phyloP scores from a whole-genome alignment of 441 rosid genomes.

The Brassica hybrid region DNA sequence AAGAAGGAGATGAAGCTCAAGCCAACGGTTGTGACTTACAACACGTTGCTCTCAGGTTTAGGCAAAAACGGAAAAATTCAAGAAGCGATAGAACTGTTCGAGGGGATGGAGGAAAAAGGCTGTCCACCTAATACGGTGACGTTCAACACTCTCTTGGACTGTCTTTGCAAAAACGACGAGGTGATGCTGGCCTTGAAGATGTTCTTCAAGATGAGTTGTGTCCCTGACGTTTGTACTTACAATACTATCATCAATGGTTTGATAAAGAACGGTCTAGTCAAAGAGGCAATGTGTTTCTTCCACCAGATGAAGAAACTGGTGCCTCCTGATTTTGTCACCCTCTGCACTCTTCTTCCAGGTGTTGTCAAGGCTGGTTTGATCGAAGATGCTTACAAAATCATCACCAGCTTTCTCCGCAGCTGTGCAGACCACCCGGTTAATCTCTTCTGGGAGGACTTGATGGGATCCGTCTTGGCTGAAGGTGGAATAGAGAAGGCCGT shows the following conservation, averaged over 20 bases:
- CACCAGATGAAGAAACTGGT: conserved; percentile 88
- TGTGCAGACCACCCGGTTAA: conserved; percentile 29
- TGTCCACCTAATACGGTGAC: conserved; percentile 81
- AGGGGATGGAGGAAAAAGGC: conserved; percentile 61
- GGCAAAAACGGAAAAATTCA: conserved; percentile 76
- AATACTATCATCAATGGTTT: conserved; percentile 84
- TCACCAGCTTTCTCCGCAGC: conserved; percentile 58
- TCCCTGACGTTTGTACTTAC: conserved; percentile 83
- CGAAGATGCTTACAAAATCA: conserved; percentile 74
- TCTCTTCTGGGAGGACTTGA: conserved; percentile 67
- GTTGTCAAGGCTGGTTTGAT: conserved; percentile 65
- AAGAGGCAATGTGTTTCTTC: conserved; percentile 77
- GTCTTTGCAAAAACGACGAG: conserved; percentile 91
- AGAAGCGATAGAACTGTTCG: conserved; percentile 64
- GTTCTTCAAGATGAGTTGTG: conserved; percentile 68
- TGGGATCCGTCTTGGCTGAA: too few species aligned
- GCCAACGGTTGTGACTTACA: conserved; percentile 90
- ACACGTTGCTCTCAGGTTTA: conserved; percentile 76
- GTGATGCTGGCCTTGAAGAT: conserved; percentile 70
- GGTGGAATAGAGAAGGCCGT: too few species aligned
- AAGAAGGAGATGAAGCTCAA: conserved; percentile 69
- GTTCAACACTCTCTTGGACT: conserved; percentile 85
- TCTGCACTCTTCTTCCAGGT: conserved; percentile 92
- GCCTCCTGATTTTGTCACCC: conserved; percentile 75
- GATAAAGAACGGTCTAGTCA: conserved; percentile 59